Base-by-base conservation (phyloP, 192 early-diverging fungal genomes). In the Diversispora eburnea region DNA sequence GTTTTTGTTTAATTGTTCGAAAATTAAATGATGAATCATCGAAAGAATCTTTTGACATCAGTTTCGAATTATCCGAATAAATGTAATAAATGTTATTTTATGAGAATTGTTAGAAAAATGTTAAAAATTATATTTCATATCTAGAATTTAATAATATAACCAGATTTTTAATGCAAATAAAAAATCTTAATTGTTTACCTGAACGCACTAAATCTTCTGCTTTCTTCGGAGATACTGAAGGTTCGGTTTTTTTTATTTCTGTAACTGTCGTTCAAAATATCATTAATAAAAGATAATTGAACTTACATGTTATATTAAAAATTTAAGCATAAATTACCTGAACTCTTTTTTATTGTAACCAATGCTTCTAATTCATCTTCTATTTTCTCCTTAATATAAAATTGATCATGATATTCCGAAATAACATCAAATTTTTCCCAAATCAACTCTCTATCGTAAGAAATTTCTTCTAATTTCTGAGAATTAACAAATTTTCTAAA, bases 401-500 rank as follows among this genome's bases (percentile, higher is more conserved):
- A 66, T 48, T 66, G 19, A 10, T 76, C 56, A 52, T 59, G 72
- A 57, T 82, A 82, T 41, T 82, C 81, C 49, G 77, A 69, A 25
- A 64, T 60, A 8, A 78, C 19, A 70, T 82, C 74, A 74, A 82
- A 76, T 15, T 74, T 49, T 43, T 61, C 49, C 8, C 63, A 42
- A 12, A 73, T 61, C 48, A 73, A 63, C 3, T 70, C 63, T 52
- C 77, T 33, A 68, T 79, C 75, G 12, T 56, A 47, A 0, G 64
- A 60, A 6, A 82, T 61, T 55, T 79, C 70, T 2, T 60, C 73
- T 20, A 77, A 73, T 20, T 69, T 75, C 17, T 62, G 13, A 55
- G 68, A 8, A 54, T 82, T 78, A 15, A 82, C 57, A 52, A 62
- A 62, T 39, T 78, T 80, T 49, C 66, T 66, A 76, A 73, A 81